These are phyloP conservation scores for Casuarina equisetifolia DNA, from an alignment of 306 rosid species.

Conservation along the genomic window DNA sequence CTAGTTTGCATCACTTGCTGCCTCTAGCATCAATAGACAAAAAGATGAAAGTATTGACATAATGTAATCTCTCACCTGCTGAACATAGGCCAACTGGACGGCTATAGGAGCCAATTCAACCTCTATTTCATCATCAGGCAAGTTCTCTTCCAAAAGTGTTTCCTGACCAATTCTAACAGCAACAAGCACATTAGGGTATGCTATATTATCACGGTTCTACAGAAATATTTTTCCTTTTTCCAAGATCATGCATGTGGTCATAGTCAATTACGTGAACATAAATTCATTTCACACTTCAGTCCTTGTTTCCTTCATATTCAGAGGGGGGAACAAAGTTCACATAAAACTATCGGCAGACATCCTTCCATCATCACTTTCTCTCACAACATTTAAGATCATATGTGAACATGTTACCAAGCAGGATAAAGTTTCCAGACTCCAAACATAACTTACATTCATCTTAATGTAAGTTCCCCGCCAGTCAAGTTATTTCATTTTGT, in stretches of 20 bases:
- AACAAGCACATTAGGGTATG: conserved; percentile 25
- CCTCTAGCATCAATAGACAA: conserved; percentile 16
- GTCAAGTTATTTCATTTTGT: not conserved
- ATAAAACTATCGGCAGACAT: not conserved
- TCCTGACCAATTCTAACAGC: conserved; percentile 84
- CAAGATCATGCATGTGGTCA: not conserved
- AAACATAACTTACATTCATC: not conserved
- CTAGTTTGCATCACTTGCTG: conserved; percentile 30
- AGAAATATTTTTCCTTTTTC: not conserved
- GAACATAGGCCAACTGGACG: conserved; percentile 92
- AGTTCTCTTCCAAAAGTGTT: conserved; percentile 68
- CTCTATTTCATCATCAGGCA: conserved; percentile 79
- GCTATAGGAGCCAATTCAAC: conserved; percentile 89
- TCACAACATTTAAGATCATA: not conserved
- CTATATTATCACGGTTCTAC: conserved; percentile 8
- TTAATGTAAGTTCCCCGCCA: not conserved
- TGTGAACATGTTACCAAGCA: not conserved
- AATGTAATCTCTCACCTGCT: conserved; percentile 55
- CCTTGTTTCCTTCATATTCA: not conserved
- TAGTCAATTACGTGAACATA: not conserved
- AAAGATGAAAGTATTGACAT: conserved; percentile 2
- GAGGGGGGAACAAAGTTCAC: not conserved
- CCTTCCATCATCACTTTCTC: not conserved
- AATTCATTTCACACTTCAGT: conserved; percentile 5
- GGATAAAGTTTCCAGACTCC: not conserved